Conservation (phyloP, 2,329 filamentous ascomycete species). For the Pseudogymnoascus sp. region DNA sequence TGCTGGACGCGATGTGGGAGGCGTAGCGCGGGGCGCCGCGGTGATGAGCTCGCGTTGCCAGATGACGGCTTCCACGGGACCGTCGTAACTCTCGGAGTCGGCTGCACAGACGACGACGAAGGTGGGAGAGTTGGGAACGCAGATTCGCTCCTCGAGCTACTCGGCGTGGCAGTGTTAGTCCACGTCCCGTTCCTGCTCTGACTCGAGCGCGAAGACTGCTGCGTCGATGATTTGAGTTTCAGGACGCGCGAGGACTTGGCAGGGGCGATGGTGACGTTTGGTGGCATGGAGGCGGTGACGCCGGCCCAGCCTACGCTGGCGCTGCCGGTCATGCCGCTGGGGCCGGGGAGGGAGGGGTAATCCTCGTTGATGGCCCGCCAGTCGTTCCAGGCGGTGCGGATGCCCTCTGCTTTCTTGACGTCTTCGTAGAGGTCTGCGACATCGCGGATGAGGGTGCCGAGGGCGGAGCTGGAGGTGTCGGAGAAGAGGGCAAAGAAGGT, state of each 20-base stretch:
- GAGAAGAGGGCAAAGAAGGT: conserved; percentile 78
- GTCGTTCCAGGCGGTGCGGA: conserved; percentile 85
- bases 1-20: conserved; percentile 22
- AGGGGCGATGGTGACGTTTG: conserved; percentile 42
- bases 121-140: background rate
- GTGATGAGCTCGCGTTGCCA: conserved; percentile 23
- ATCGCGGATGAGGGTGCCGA: conserved; percentile 86
- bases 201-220: conserved; percentile 57
- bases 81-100: conserved; percentile 33
- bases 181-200: conserved; percentile 48
- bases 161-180: conserved; percentile 34
- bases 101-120: conserved; percentile 22
- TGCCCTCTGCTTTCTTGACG: conserved; percentile 60
- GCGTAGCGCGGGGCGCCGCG: conserved; percentile 34
- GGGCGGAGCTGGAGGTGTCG: conserved; percentile 68
- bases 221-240: conserved; percentile 62
- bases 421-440: conserved; percentile 91
- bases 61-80: conserved; percentile 35
- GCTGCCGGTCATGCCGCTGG: conserved; percentile 58
- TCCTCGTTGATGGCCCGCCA: conserved; percentile 96
- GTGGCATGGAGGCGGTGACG: conserved; percentile 30
- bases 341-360: conserved; percentile 79
- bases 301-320: conserved; percentile 30
- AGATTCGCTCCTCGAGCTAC: background rate
- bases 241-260: conserved; percentile 55